Evolutionary conservation across 2,329 filamentous ascomycete species (phyloP).

Genomic region (Fusarium drepaniforme): DNA sequence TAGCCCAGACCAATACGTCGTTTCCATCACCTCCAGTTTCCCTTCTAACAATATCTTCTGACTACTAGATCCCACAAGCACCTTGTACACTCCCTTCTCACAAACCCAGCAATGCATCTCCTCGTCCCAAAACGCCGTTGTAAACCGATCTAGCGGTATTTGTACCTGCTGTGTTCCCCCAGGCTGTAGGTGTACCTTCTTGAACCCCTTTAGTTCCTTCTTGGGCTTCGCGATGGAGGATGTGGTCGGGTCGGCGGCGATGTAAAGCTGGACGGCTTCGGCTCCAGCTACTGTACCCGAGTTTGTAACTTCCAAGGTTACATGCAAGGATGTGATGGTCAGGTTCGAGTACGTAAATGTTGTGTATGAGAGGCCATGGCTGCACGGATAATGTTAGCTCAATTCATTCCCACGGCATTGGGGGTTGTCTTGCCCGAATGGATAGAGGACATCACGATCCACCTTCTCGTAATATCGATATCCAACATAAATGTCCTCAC

Average conservation of each 20-base stretch:
- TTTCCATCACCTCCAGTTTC: neutral
- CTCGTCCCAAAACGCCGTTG: constrained; percentile 12
- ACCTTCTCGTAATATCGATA: constrained; percentile 20
- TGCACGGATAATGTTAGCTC: too few relatives aligned
- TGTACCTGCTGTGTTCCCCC: neutral
- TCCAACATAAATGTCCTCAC: constrained; percentile 20
- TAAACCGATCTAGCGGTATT: neutral
- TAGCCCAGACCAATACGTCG: neutral
- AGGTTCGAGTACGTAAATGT: constrained; percentile 3
- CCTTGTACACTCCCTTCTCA: constrained; percentile 6
- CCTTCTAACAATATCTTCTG: neutral
- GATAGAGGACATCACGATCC: neutral
- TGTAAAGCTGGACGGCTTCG: constrained; percentile 9
- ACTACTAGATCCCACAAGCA: constrained; percentile 7
- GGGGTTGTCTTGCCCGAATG: constrained; percentile 11
- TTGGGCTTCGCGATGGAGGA: neutral
- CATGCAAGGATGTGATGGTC: neutral
- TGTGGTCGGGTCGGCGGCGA: neutral
- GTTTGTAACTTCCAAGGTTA: neutral
- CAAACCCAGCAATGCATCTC: constrained; percentile 6
- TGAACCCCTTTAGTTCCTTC: constrained; percentile 18
- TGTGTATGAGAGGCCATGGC: constrained; percentile 14
- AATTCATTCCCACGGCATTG: too few relatives aligned
- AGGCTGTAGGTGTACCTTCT: constrained; percentile 3
- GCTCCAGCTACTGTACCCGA: neutral